phyloP scores from a whole-genome alignment of 2,329 filamentous ascomycete genomes.

The Nothomitra cinnamomea region DNA sequence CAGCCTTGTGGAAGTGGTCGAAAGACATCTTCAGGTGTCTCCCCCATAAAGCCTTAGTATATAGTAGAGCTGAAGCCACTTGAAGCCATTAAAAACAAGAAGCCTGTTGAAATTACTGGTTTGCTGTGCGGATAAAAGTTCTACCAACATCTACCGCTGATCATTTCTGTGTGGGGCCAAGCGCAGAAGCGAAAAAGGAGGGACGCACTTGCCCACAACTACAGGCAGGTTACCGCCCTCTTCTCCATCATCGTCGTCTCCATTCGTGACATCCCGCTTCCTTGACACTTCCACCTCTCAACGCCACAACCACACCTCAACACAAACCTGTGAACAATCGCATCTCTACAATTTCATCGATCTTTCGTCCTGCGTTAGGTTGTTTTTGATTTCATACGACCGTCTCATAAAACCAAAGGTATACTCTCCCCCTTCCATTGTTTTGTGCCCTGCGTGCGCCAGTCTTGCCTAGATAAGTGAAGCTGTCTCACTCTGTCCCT shows the following conservation, averaged over 20 bases:
- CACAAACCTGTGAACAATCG: neutral
- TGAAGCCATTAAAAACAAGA: no score
- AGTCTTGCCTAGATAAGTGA: no score
- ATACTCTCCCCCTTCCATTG: neutral
- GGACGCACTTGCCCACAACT: conserved; percentile 4
- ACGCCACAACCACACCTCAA: neutral
- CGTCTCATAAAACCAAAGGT: neutral
- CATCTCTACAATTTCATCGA: neutral
- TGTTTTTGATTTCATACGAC: neutral
- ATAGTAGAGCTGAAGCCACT: no score
- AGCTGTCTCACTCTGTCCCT: no score
- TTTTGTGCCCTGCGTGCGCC: no score
- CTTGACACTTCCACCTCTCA: neutral
- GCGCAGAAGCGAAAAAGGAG: conserved; percentile 3
- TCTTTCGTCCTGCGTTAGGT: neutral
- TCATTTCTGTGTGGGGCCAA: neutral
- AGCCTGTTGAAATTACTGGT: neutral
- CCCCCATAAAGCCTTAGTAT: no score
- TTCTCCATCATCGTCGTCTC: conserved; percentile 2
- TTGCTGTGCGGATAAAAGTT: conserved; percentile 2
- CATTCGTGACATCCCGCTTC: conserved; percentile 1
- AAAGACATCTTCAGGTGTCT: no score
- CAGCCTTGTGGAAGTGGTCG: no score
- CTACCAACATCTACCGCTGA: neutral
- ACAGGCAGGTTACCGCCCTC: neutral